Base-by-base conservation (phyloP, 108 stramenopile species). In the Fragilariopsis cylindrus region DNA sequence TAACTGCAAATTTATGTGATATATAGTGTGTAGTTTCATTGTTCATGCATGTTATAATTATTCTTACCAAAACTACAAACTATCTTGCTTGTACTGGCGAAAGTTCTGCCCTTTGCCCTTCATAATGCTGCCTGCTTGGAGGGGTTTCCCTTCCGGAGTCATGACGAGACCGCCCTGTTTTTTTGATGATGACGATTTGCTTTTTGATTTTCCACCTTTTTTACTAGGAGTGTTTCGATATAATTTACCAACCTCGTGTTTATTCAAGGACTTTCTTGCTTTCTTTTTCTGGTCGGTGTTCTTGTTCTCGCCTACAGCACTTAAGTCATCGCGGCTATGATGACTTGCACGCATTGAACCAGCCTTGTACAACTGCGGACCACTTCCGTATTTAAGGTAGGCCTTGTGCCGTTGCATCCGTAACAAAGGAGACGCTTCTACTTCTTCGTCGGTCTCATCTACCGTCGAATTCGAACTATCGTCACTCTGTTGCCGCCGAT, bases 271-370 rank as follows among this genome's bases (percentile, higher is more conserved):
- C 53, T 65, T 64, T 41, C 40, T 41, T 30, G 30, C 30, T 52
- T 78, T 78, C 48, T 78, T 48, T 43, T 45, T 5, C 50, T 72
- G 66, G 48, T 68, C 58, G 1, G 16, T 18, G 48, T 40, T 53
- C 41, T 69, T 66, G 43, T 73, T 66, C 4, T 11, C 30, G 46
- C 15, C 57, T 68, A 39, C 13, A 6, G 66, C 47, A 62, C 58
- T 67, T 19, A 30, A 30, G 30, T 30, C 30, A 30, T 30, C 30
- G 30, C 30, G 18, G 13, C 71, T 76, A 64, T 3, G 80, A 81
- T 68, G 89, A 15, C 87, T 87, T 3, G 89, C 89, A 54, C 87
- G 74, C 85, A 90, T 86, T 50, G 85, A 86, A 18, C 85, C 83
- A 19, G 58, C 55, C 74, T 90, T 90, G 74, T 78, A 80, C 48